A percentile compares a stretch with the other conserved stretches of the same genome.
Conservation (phyloP, 306 rosid genomes). For the Malus fusca region DNA sequence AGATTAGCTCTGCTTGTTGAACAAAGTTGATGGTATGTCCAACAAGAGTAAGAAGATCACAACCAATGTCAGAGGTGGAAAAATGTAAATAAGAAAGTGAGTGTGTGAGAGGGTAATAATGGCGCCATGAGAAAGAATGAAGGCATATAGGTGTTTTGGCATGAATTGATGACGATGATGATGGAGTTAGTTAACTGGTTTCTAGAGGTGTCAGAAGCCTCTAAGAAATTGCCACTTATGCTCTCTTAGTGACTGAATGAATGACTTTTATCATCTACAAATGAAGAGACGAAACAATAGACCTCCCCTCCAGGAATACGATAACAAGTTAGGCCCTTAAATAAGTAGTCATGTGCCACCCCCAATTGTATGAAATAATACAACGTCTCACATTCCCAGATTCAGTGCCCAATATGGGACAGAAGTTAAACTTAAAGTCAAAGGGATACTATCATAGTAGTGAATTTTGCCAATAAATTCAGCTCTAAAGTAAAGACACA, state of each 20-base stretch:
- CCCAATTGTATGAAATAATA: background rate
- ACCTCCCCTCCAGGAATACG: background rate
- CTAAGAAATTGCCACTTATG: background rate
- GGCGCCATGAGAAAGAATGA: background rate
- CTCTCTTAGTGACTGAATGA: background rate
- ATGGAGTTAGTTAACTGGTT: background rate
- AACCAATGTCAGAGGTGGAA: background rate
- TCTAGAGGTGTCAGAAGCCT: background rate
- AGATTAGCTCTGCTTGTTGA: background rate
- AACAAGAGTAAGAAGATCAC: background rate
- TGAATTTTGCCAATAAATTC: background rate
- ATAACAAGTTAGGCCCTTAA: background rate
- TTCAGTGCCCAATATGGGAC: background rate
- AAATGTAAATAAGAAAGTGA: background rate
- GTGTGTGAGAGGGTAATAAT: background rate
- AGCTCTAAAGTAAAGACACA: background rate
- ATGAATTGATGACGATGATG: background rate
- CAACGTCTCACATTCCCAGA: background rate
- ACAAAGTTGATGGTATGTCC: background rate
- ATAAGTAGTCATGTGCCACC: background rate
- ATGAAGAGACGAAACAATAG: background rate
- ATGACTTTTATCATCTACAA: background rate
- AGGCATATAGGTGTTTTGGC: background rate
- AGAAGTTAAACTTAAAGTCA: background rate
- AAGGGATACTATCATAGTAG: too few species aligned